These are phyloP conservation scores for Dillenia turbinata DNA, from an alignment of 164 flowering plant species.

Conservation along the genomic window DNA sequence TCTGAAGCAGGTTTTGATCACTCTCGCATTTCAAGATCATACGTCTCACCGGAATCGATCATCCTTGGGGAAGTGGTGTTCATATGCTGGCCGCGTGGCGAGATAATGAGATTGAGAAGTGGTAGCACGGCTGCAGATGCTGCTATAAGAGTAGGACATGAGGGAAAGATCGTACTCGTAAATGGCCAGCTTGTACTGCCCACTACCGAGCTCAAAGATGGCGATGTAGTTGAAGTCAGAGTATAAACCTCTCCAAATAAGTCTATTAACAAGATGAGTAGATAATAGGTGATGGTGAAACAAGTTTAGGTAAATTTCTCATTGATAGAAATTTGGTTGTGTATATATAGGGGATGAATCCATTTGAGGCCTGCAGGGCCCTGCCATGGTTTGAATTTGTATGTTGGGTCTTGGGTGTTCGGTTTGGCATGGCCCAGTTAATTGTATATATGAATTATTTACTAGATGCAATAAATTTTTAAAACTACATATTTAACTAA, in stretches of 20 bases:
- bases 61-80: constrained; percentile 70
- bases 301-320: background rate
- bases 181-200: constrained; percentile 76
- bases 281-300: background rate
- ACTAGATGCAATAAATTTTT: too few species aligned
- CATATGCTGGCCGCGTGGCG: constrained; percentile 84
- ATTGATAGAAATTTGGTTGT: background rate
- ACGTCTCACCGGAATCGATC: constrained; percentile 16
- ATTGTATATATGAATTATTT: too few species aligned
- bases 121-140: constrained; percentile 99
- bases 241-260: constrained; percentile 13
- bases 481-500: too few species aligned
- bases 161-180: constrained; percentile 73
- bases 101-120: constrained; percentile 66
- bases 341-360: background rate
- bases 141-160: constrained; percentile 68
- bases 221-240: constrained; percentile 85
- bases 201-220: constrained; percentile 75
- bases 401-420: too few species aligned
- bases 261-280: background rate
- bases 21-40: constrained; percentile 3
- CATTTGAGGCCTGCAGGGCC: background rate
- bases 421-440: too few species aligned
- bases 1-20: constrained; percentile 46
- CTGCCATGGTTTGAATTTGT: too few species aligned